Evolutionary conservation across 2,329 filamentous ascomycete genomes (phyloP), one percentile per base, ranked within the genome.

Genomic region (Aaosphaeria arxii): DNA sequence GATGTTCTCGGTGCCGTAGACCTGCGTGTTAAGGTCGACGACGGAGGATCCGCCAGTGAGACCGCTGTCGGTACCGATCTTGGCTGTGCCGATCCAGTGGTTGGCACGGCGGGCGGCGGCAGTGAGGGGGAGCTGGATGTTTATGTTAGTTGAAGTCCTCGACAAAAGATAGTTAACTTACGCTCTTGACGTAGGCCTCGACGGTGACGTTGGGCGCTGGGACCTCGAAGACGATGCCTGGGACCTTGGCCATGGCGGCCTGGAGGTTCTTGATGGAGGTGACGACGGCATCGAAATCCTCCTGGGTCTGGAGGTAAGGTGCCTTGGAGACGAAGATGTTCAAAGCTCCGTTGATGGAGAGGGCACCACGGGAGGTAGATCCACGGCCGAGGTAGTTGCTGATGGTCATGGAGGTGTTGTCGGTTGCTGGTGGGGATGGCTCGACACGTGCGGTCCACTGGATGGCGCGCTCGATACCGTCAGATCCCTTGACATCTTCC

Each of bases 371-470:
- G 11, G 83, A 84, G n/a, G 77, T 79, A 24, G 79, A 73, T 38
- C 85, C 84, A 46, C 83, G 80, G 32, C 83, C 83, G 30, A 88
- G 82, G 68, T 88, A 86, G 53, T 76, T 73, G 42, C 67, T 71
- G 51, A 75, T 71, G 33, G 70, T 71, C 55, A 76, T 68, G 24
- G 66, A 63, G 46, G 59, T 48, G n/a, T 66, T 70, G 53, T 70
- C 67, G 35, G 64, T 66, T 35, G 66, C 61, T 45, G 73, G 76
- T 41, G 77, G 73, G 36, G 78, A 77, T 29, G 75, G 78, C 53
- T 86, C 83, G 29, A 86, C 82, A 54, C 84, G 78, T 40, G 83
- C 78, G 7, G 84, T 87, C 75, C 81, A 87, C 62, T 87, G 84
- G 13, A 87, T 71, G 57, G 85, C 81, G 42, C 84, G 77, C 6